A percentile compares a stretch with the other conserved stretches of the same genome.
Evolutionary conservation across 768 basidiomycete genomes (phyloP).

Genomic region (Tricholoma saponaceum): DNA sequence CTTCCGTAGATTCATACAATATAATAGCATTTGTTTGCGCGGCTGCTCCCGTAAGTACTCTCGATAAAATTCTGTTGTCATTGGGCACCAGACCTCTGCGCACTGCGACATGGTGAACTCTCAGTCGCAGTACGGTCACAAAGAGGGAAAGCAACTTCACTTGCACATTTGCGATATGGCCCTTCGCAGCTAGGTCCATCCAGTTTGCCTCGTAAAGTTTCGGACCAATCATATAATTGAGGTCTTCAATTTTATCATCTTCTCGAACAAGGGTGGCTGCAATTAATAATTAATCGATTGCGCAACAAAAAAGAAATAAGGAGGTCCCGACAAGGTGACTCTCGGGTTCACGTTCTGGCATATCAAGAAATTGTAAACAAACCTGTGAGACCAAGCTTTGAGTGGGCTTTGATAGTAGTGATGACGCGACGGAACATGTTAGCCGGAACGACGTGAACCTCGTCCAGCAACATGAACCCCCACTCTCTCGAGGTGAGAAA

Average conservation of each 20-base stretch:
- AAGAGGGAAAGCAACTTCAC: background rate
- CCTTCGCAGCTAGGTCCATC: background rate
- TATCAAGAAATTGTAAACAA: background rate
- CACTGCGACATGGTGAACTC: background rate
- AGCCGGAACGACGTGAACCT: background rate
- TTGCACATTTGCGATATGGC: background rate
- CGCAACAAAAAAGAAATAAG: background rate
- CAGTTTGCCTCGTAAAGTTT: background rate
- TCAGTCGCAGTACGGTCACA: background rate
- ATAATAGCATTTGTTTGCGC: background rate
- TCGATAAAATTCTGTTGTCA: background rate
- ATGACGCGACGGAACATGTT: background rate
- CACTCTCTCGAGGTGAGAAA: background rate
- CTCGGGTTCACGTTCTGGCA: background rate
- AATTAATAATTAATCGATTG: background rate
- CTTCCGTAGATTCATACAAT: constrained; percentile 37
- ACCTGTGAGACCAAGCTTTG: background rate
- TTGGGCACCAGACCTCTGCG: background rate
- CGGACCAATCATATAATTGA: background rate
- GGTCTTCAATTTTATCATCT: background rate
- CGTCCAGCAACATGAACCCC: background rate
- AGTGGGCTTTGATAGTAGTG: background rate
- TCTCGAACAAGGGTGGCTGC: background rate
- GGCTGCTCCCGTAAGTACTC: too few relatives aligned
- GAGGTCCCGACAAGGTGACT: background rate